These are phyloP conservation scores for Ganoderma leucocontextum DNA, from an alignment of 1,284 basidiomycete species.

Conservation along the genomic window DNA sequence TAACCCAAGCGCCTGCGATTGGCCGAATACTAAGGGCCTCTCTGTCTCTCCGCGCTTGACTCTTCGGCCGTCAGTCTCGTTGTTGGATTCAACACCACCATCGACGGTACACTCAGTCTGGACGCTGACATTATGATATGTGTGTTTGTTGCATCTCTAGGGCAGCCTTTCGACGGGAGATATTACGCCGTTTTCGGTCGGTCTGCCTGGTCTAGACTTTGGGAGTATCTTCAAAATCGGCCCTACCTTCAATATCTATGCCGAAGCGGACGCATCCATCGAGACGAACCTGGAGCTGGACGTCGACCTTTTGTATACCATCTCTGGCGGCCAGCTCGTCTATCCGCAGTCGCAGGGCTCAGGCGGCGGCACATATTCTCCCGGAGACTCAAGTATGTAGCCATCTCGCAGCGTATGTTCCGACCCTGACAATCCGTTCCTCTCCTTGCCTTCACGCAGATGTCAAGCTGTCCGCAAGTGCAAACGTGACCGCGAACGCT, in stretches of 20 bases:
- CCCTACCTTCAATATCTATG: slow-evolving; percentile 44
- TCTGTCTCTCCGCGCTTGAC: not conserved
- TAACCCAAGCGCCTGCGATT: too few species aligned
- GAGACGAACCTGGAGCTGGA: slow-evolving; percentile 48
- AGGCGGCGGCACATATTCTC: slow-evolving; percentile 31
- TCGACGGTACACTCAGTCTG: slow-evolving; percentile 2
- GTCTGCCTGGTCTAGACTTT: slow-evolving; percentile 3
- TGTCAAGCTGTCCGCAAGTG: slow-evolving; percentile 49
- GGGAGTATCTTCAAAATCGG: slow-evolving; percentile 44
- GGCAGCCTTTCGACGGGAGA: slow-evolving; percentile 5
- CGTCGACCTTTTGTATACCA: slow-evolving; percentile 46
- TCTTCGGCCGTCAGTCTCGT: not conserved
- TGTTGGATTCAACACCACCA: slow-evolving; percentile 7
- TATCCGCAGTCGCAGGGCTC: slow-evolving; percentile 46
- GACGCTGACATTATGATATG: not conserved
- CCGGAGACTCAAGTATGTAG: slow-evolving; percentile 47
- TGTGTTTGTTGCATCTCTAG: not conserved
- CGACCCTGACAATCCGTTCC: not conserved
- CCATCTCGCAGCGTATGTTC: too few species aligned
- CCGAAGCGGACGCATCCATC: slow-evolving; percentile 39
- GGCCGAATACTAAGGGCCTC: too few species aligned
- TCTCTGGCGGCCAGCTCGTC: slow-evolving; percentile 46
- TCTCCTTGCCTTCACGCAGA: slow-evolving; percentile 37
- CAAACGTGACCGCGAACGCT: slow-evolving; percentile 50
- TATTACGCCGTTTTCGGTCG: not conserved